A percentile compares a stretch with the other conserved stretches of the same genome.
These are phyloP conservation scores for Mortierella sp. DNA, from an alignment of 371 early-diverging fungal species.

Conservation along the genomic window DNA sequence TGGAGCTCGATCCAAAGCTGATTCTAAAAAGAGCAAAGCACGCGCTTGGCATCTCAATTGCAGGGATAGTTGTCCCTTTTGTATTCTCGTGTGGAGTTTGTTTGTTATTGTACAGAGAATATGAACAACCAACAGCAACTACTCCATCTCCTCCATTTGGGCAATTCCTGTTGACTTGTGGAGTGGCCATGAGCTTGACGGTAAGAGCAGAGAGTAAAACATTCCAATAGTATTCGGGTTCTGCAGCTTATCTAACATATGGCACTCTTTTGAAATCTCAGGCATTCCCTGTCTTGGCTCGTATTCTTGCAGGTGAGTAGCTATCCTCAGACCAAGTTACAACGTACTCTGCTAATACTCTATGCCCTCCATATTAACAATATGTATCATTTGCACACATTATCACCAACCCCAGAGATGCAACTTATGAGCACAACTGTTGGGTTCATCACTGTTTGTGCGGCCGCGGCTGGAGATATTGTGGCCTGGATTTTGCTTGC, in stretches of 20 bases:
- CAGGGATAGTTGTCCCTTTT: conserved; percentile 82
- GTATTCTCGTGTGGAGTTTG: conserved; percentile 74
- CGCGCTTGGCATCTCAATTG: conserved; percentile 68
- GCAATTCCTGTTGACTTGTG: conserved; percentile 80
- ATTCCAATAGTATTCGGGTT: neutral
- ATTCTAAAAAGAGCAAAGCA: conserved; percentile 61
- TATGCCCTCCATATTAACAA: neutral
- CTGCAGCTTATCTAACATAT: neutral
- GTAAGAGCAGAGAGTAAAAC: conserved; percentile 9
- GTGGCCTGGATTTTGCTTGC: conserved; percentile 88
- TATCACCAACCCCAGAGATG: conserved; percentile 63
- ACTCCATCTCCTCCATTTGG: conserved; percentile 44
- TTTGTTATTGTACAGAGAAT: conserved; percentile 70
- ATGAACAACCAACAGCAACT: conserved; percentile 41
- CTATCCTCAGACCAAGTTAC: neutral
- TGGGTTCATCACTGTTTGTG: conserved; percentile 85
- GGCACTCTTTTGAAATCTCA: neutral
- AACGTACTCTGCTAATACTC: too few relatives aligned
- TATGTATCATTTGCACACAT: neutral
- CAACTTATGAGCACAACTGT: conserved; percentile 83
- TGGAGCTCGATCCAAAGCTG: conserved; percentile 77
- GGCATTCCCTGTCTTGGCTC: conserved; percentile 93
- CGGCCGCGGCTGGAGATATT: conserved; percentile 90
- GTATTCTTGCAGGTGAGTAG: conserved; percentile 79
- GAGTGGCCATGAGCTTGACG: conserved; percentile 93